Conservation (phyloP, 345 rosid genomes). For the Ailanthus altissimus region DNA sequence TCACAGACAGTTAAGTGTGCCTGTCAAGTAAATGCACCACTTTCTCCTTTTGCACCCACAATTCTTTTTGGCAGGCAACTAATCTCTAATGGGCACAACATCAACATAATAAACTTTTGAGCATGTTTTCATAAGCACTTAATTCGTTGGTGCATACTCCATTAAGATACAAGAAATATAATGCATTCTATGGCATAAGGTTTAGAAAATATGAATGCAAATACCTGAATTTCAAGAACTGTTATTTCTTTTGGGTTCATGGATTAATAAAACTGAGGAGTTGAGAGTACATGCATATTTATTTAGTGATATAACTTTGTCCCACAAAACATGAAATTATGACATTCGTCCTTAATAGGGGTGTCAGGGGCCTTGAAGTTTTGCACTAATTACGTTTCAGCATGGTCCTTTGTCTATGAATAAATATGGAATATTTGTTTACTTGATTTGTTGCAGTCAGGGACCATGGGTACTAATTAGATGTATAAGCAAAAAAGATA, state of each 20-base stretch:
- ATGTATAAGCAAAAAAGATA: too few relatives aligned
- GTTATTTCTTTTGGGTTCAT: not conserved
- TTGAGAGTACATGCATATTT: not conserved
- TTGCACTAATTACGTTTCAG: not conserved
- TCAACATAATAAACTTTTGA: not conserved
- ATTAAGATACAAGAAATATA: not conserved
- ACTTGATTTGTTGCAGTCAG: not conserved
- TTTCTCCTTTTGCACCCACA: constrained; percentile 16
- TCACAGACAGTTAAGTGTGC: constrained; percentile 6
- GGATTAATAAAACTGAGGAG: not conserved
- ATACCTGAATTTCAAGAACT: not conserved
- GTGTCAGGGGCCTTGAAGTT: not conserved
- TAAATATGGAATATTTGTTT: not conserved
- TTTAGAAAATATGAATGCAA: not conserved
- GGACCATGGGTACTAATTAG: not conserved
- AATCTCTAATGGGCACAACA: not conserved
- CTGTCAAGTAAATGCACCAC: constrained; percentile 20
- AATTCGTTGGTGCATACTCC: not conserved
- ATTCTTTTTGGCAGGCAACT: not conserved
- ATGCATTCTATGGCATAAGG: not conserved
- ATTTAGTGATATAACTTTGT: not conserved
- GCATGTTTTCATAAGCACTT: not conserved
- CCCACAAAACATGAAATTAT: not conserved
- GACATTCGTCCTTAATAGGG: not conserved
- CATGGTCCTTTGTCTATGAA: not conserved